Evolutionary conservation across 192 early-diverging fungal genomes (phyloP).

Genomic region (Linnemannia elongata): DNA sequence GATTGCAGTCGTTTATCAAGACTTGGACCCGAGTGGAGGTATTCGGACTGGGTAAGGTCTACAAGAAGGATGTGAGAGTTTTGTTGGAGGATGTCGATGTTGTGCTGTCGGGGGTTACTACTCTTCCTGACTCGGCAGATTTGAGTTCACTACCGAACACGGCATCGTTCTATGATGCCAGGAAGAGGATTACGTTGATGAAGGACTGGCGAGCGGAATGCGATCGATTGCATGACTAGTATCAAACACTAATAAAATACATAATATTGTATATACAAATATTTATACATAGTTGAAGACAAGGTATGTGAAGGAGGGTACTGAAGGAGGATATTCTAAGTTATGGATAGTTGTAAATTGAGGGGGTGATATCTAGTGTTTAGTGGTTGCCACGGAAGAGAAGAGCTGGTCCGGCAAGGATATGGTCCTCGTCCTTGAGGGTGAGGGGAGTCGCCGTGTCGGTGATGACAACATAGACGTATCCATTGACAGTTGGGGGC

Average conservation of each 20-base stretch:
- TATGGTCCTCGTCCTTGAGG: conserved; percentile 10
- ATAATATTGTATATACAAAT: not conserved
- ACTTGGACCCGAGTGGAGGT: conserved; percentile 44
- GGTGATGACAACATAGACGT: conserved; percentile 32
- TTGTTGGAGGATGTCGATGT: conserved; percentile 43
- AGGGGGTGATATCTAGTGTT: not conserved
- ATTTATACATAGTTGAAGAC: not conserved
- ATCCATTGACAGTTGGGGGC: conserved; percentile 6
- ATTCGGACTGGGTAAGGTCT: conserved; percentile 49
- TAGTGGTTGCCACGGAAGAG: conserved; percentile 35
- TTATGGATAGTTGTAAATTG: not conserved
- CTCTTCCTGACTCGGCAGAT: not conserved
- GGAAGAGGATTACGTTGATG: conserved; percentile 18
- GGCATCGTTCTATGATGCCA: conserved; percentile 25
- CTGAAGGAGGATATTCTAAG: not conserved
- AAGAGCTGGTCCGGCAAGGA: conserved; percentile 32
- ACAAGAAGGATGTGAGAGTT: conserved; percentile 44
- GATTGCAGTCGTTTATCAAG: conserved; percentile 39
- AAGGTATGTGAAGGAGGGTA: not conserved
- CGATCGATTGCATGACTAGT: conserved; percentile 12
- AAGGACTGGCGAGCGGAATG: conserved; percentile 29
- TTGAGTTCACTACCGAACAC: not conserved
- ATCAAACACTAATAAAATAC: not conserved
- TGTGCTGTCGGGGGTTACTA: conserved; percentile 24
- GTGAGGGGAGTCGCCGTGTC: conserved; percentile 18